Evolutionary conservation across 495 filamentous ascomycete species (phyloP).

Genomic region (Annulohypoxylon maeteangense): DNA sequence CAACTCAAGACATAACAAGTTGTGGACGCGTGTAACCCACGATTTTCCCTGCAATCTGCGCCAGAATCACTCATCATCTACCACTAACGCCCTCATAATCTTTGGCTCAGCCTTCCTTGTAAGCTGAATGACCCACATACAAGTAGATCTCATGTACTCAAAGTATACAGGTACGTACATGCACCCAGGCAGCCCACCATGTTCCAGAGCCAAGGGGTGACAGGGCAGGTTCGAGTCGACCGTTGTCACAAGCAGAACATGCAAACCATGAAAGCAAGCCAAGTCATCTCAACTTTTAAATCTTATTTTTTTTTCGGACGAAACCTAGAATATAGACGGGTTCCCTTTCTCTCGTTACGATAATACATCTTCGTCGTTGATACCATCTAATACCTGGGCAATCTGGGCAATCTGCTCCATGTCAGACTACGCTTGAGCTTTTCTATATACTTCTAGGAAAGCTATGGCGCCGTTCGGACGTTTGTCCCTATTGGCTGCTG

Average conservation of each 20-base stretch:
- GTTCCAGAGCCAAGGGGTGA: neutral
- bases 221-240: neutral
- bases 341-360: neutral
- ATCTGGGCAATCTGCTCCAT: slow-evolving; percentile 8
- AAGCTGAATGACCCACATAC: slow-evolving; percentile 24
- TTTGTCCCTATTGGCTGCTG: slow-evolving; percentile 35
- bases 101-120: slow-evolving; percentile 20
- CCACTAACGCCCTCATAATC: slow-evolving; percentile 16
- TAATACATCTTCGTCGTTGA: slow-evolving; percentile 8
- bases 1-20: slow-evolving; percentile 20
- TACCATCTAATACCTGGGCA: neutral
- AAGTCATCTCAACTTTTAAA: slow-evolving; percentile 15
- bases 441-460: neutral
- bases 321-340: slow-evolving; percentile 8
- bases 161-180: slow-evolving; percentile 20
- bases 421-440: slow-evolving; percentile 20
- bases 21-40: slow-evolving; percentile 16
- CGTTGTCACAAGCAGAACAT: slow-evolving; percentile 8
- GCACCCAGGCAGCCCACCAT: slow-evolving; percentile 10
- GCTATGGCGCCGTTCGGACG: slow-evolving; percentile 38
- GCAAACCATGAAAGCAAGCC: neutral
- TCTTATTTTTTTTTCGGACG: slow-evolving; percentile 5
- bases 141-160: slow-evolving; percentile 30
- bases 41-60: slow-evolving; percentile 26
- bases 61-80: slow-evolving; percentile 15